Evolutionary conservation across 139 green algal genomes (phyloP).

Genomic region (Helicosporidium sp.): DNA sequence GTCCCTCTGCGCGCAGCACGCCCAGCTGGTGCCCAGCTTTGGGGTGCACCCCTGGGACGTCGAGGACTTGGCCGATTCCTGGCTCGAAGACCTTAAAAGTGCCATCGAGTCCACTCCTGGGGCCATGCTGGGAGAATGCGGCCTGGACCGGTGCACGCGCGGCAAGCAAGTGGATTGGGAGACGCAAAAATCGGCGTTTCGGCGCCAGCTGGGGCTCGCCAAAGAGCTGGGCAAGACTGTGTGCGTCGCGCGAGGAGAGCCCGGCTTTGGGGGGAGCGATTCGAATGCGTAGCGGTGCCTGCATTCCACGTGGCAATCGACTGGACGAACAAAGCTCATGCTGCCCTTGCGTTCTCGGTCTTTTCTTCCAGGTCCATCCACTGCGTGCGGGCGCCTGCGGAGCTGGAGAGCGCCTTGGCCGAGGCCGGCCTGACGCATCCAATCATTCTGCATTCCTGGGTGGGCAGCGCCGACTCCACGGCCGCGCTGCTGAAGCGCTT

Average conservation of each 20-base stretch:
- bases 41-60: constrained; percentile 25
- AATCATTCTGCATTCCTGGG: constrained; percentile 29
- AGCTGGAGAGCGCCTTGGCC: constrained; percentile 22
- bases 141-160: no score
- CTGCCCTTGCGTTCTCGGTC: no score
- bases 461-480: constrained; percentile 17
- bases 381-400: constrained; percentile 20
- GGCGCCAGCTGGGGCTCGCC: constrained; percentile 23
- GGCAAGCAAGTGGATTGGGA: constrained; percentile 15
- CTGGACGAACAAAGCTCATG: no score
- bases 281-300: no score
- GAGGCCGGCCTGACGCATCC: constrained; percentile 15
- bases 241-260: no score
- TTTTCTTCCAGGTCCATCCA: no score
- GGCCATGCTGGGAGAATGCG: no score
- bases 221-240: constrained; percentile 22
- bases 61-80: no score
- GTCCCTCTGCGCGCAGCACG: not conserved
- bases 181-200: constrained; percentile 9
- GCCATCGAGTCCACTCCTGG: no score
- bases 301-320: no score
- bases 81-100: no score
- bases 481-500: constrained; percentile 3
- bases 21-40: constrained; percentile 19
- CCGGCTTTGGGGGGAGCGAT: no score